Conservation (phyloP, 768 basidiomycete species). For the Lepiota brunneoincarnata region DNA sequence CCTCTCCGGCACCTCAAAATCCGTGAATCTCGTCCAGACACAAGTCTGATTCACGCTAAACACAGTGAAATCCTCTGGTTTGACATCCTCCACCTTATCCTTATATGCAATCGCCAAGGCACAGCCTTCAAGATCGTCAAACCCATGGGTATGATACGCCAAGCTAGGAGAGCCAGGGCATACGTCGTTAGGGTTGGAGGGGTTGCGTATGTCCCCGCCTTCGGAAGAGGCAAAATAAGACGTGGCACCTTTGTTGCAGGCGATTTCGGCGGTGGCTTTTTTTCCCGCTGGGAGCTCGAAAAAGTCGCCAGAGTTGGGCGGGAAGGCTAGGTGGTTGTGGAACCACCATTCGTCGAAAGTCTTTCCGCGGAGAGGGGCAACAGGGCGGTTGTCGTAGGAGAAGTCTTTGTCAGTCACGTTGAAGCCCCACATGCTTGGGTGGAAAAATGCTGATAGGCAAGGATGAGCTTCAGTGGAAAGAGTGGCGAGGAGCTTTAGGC, state of each 20-base stretch:
- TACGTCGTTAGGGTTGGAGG: slow-evolving; percentile 44
- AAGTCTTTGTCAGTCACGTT: slow-evolving; percentile 58
- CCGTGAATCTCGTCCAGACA: slow-evolving; percentile 68
- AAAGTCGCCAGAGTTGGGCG: slow-evolving; percentile 54
- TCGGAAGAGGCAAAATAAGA: slow-evolving; percentile 47
- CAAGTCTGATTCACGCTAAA: slow-evolving; percentile 78
- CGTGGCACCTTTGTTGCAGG: slow-evolving; percentile 60
- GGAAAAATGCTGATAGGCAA: slow-evolving; percentile 40
- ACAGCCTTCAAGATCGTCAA: slow-evolving; percentile 58
- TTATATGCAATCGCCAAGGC: slow-evolving; percentile 79
- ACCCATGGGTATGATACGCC: slow-evolving; percentile 54
- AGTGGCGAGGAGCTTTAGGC: no score
- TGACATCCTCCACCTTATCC: slow-evolving; percentile 48
- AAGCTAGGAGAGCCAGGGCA: slow-evolving; percentile 45
- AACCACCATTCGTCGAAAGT: slow-evolving; percentile 65
- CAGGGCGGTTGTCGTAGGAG: slow-evolving; percentile 64
- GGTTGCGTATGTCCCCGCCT: slow-evolving; percentile 50
- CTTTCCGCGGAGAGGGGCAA: slow-evolving; percentile 37
- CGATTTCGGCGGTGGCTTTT: slow-evolving; percentile 50
- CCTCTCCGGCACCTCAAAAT: slow-evolving; percentile 60
- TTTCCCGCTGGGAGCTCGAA: slow-evolving; percentile 61
- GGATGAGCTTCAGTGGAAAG: neutral
- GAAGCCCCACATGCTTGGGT: slow-evolving; percentile 65
- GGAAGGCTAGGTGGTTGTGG: slow-evolving; percentile 55
- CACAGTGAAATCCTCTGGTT: slow-evolving; percentile 68